These are phyloP conservation scores for Acorus calamus DNA, from an alignment of 106 monocot genomes.

Conservation along the genomic window DNA sequence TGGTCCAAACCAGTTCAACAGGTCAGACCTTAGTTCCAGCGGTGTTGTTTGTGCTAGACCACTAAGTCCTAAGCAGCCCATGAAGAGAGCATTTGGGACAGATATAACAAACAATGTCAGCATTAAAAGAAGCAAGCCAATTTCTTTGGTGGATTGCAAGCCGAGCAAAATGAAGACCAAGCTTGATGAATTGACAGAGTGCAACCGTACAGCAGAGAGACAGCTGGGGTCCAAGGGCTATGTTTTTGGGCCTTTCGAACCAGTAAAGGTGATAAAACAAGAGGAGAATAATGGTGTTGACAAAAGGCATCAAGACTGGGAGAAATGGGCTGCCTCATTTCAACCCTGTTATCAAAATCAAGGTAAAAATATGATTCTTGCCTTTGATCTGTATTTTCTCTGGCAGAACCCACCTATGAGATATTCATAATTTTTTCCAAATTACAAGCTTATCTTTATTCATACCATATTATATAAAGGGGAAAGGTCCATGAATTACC, in stretches of 20 bases:
- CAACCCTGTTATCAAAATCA: slow-evolving; percentile 74
- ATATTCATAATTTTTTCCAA: neutral
- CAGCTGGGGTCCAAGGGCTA: slow-evolving; percentile 36
- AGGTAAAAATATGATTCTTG: slow-evolving; percentile 28
- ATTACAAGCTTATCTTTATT: too few relatives aligned
- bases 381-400: neutral
- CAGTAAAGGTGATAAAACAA: slow-evolving; percentile 16
- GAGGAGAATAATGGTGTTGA: neutral
- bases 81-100: slow-evolving; percentile 71
- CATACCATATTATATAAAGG: too few relatives aligned
- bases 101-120: slow-evolving; percentile 66
- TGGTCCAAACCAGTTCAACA: slow-evolving; percentile 11
- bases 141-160: slow-evolving; percentile 23
- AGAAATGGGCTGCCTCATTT: slow-evolving; percentile 50
- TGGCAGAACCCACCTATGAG: neutral
- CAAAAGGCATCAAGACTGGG: slow-evolving; percentile 39
- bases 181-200: slow-evolving; percentile 29
- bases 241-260: slow-evolving; percentile 80
- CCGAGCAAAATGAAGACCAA: slow-evolving; percentile 17
- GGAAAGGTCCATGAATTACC: too few relatives aligned
- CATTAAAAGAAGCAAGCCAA: slow-evolving; percentile 28
- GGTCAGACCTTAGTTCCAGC: neutral
- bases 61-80: slow-evolving; percentile 13
- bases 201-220: slow-evolving; percentile 53
- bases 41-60: slow-evolving; percentile 27